Base-by-base conservation (phyloP, 2,329 filamentous ascomycete genomes). In the Hypoxylon sp. region DNA sequence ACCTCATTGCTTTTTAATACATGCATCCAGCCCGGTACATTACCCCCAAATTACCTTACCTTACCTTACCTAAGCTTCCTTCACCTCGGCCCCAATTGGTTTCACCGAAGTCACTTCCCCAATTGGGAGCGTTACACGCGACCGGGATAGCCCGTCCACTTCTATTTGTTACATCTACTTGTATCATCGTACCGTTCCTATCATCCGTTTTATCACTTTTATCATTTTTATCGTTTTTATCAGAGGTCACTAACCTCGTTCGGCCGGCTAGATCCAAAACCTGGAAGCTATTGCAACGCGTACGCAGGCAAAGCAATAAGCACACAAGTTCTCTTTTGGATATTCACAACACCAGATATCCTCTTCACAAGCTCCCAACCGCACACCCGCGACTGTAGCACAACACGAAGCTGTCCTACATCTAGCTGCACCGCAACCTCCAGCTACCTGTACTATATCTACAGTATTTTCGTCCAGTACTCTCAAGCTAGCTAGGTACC, bases 81-180 rank as follows among this genome's bases (percentile, higher is more conserved):
- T 57, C 51, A 68, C 66, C 61, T 68, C 37, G 46, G 48, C 25
- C 22, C 37, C 35, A 30, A 61, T 53, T 49, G n/a, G 44, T 53
- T 50, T 51, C 48, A 71, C 62, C 61, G 49, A 64, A 68, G 17
- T 37, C 54, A 31, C 33, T 65, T 65, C 64, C 53, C 64, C 57
- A 68, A 65, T 58, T 56, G 59, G 59, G 42, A 71, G 25, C 35
- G 66, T 71, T 66, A 60, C 66, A 68, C 66, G 27, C 22, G 22
- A 62, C 66, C 69, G 66, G 68, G 62, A 68, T 71, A 68, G 42
- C 51, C 69, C 66, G 60, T 60, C 30, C 51, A 61, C 50, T 51
- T 50, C 63, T 11, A 65, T 68, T 63, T 61, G 49, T 60, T 55
- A 35, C 44, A 10, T 61, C 30, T 31, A 25, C 49, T 53, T 54